Base-by-base conservation (phyloP, 2,329 filamentous ascomycete species). In the Aspergillus vadensis region DNA sequence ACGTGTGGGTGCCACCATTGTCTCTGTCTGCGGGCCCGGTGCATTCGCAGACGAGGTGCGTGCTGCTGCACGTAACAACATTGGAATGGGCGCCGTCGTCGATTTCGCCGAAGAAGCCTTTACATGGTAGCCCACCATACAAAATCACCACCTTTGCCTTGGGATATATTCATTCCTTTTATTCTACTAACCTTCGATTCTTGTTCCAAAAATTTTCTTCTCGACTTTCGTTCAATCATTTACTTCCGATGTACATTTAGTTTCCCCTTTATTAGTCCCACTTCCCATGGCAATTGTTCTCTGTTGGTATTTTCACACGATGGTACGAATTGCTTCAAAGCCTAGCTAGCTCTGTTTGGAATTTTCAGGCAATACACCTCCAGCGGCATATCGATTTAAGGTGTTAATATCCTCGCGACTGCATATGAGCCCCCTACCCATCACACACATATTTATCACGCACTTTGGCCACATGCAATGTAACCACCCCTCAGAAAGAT, bases 21-120 rank as follows among this genome's bases (percentile, higher is more conserved):
- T 89, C 10, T 86, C 83, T 8, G 85, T 87, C 6, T 89, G 86
- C 72, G 86, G 85, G 4, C 84, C 84, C 7, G 86, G 86, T 4
- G 83, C 83, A 1, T 86, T 89, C 74, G 82, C 85, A 0, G 86
- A 89, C 76, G 82, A 83, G 55, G 86, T 88, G 1, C 69, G 86
- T 27, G 77, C 77, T 17, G 85, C 85, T 2, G 81, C 83, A 15
- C 74, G 86, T 48, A 76, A 74, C 27, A 78, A 81, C 62, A 76
- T 82, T 52, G 79, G 85, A 27, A 76, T 79, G 23, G 82, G 83
- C 6, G 83, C 82, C 39, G 77, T 78, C 53, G 74, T 88, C 8
- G 86, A 88, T 74, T 88, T 88, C 73, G 80, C 85, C 19, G 86
- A 89, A 71, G 86, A 89, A 76, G 84, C 84, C 41, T 89, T 88